These are phyloP conservation scores for Ceratocystis huliohia DNA, from an alignment of 2,329 filamentous ascomycete genomes.

Conservation along the genomic window DNA sequence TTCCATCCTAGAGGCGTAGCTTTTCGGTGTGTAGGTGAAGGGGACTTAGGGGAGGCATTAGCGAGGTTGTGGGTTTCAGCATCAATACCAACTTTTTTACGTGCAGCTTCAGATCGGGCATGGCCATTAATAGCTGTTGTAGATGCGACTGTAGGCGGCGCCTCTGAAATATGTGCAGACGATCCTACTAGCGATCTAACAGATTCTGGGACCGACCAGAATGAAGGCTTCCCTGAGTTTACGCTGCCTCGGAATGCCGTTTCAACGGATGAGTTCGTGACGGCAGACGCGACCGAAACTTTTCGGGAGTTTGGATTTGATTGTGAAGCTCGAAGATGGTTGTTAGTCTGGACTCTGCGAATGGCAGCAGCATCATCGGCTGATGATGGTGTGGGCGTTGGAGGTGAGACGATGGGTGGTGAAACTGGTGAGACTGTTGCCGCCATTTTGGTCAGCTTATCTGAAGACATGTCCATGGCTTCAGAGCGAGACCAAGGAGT, in stretches of 20 bases:
- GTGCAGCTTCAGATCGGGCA: background rate
- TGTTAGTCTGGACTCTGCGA: conserved; percentile 14
- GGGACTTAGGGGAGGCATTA: background rate
- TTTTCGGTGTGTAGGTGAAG: background rate
- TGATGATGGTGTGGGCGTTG: conserved; percentile 7
- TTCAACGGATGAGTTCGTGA: conserved; percentile 3
- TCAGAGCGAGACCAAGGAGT: background rate
- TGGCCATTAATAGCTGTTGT: background rate
- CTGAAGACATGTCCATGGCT: background rate
- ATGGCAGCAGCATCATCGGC: background rate
- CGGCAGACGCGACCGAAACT: conserved; percentile 5
- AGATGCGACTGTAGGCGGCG: background rate
- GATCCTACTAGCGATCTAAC: conserved; percentile 15
- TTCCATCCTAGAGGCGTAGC: background rate
- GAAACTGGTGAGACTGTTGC: background rate
- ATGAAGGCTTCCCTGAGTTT: conserved; percentile 18
- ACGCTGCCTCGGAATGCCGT: conserved; percentile 17
- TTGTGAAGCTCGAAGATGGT: conserved; percentile 1
- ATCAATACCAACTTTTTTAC: background rate
- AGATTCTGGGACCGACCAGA: conserved; percentile 17
- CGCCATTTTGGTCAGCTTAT: background rate
- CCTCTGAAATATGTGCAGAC: conserved; percentile 18
- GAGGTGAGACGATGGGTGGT: conserved; percentile 6
- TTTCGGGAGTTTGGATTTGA: background rate
- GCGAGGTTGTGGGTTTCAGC: background rate